These are phyloP conservation scores for Barnettozyma vustinii DNA, from an alignment of 805 yeast genomes.

Conservation along the genomic window DNA sequence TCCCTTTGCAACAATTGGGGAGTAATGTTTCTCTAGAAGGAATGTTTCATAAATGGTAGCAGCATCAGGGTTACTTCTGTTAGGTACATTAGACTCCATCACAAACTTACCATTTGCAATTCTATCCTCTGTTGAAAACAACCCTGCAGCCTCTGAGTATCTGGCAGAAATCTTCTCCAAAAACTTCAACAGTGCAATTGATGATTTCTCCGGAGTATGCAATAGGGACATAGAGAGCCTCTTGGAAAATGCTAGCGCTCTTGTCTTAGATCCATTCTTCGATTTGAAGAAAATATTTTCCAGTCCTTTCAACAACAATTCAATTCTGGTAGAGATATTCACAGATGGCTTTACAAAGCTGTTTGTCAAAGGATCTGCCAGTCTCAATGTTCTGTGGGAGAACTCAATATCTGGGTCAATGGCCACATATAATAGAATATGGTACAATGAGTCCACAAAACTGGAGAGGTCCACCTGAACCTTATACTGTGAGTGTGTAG, in stretches of 20 bases:
- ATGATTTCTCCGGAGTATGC: constrained; percentile 84
- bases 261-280: constrained; percentile 55
- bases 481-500: constrained; percentile 67
- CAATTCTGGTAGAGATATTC: constrained; percentile 85
- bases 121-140: constrained; percentile 85
- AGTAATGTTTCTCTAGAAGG: constrained; percentile 73
- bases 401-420: constrained; percentile 82
- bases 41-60: constrained; percentile 89
- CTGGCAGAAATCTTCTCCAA: constrained; percentile 68
- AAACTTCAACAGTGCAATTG: constrained; percentile 72
- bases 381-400: constrained; percentile 71
- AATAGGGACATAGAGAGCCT: constrained; percentile 61
- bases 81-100: constrained; percentile 59
- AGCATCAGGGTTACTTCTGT: constrained; percentile 78
- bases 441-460: constrained; percentile 72
- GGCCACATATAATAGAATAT: constrained; percentile 59
- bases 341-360: constrained; percentile 59
- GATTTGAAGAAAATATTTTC: constrained; percentile 80
- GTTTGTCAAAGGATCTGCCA: constrained; percentile 67
- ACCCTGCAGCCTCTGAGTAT: constrained; percentile 65
- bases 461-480: constrained; percentile 76
- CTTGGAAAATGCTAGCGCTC: constrained; percentile 81
- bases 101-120: constrained; percentile 75
- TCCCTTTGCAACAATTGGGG: constrained; percentile 75
- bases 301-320: constrained; percentile 67